A percentile compares a stretch with the other conserved stretches of the same genome.
Evolutionary conservation across 2,329 filamentous ascomycete genomes (phyloP).

Genomic region (Pseudocercospora fijiensis): DNA sequence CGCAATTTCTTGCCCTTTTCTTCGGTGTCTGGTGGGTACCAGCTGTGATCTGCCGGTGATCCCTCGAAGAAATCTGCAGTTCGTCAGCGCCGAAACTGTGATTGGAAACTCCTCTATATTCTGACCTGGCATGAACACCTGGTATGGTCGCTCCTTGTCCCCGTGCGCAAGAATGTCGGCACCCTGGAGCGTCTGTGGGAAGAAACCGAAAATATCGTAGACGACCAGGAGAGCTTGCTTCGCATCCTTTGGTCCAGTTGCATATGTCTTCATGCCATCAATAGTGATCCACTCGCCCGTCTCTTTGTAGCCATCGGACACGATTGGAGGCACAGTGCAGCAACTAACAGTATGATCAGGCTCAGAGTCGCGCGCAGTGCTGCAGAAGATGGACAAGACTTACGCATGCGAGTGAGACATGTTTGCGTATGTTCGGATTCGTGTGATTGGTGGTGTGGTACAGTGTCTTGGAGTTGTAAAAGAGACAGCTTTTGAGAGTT

Average conservation of each 20-base stretch:
- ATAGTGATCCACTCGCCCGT: slow-evolving; percentile 61
- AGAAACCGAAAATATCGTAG: slow-evolving; percentile 65
- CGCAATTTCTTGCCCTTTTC: slow-evolving; percentile 61
- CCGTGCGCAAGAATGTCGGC: slow-evolving; percentile 61
- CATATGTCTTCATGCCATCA: slow-evolving; percentile 63
- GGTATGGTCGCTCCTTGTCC: slow-evolving; percentile 70
- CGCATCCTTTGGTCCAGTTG: slow-evolving; percentile 53
- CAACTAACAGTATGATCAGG: slow-evolving; percentile 26
- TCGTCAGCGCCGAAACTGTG: background rate
- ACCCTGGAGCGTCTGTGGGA: slow-evolving; percentile 61
- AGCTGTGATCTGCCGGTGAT: slow-evolving; percentile 59
- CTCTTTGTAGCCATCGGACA: slow-evolving; percentile 52
- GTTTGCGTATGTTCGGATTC: slow-evolving; percentile 2
- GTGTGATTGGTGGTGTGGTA: background rate
- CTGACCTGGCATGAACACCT: slow-evolving; percentile 72
- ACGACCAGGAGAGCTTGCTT: slow-evolving; percentile 59
- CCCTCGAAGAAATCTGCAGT: slow-evolving; percentile 77
- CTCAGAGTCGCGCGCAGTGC: background rate
- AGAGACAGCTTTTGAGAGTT: background rate
- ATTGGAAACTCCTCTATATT: background rate
- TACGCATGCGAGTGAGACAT: slow-evolving; percentile 20
- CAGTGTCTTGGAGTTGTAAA: background rate
- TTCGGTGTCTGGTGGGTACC: slow-evolving; percentile 52
- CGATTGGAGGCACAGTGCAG: slow-evolving; percentile 53
- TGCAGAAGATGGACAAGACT: background rate